phyloP scores from a whole-genome alignment of 2,329 filamentous ascomycete species.

The Chrysoporthe puriensis region DNA sequence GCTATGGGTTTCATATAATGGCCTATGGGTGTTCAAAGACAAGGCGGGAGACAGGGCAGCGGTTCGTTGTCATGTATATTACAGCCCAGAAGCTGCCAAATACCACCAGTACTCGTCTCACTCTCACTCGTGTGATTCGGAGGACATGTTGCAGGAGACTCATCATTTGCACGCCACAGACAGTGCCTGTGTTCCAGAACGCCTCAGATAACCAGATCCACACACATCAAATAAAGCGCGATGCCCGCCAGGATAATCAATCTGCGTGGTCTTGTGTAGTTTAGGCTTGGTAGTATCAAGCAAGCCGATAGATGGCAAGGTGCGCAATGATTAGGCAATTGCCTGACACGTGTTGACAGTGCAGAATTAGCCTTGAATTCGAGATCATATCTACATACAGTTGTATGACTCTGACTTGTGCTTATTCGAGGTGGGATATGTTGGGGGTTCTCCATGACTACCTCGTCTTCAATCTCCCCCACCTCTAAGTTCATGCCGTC shows the following conservation, averaged over 20 bases:
- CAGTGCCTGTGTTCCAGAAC: background rate
- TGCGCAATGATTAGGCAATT: background rate
- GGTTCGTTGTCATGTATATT: background rate
- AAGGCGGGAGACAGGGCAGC: too few species aligned
- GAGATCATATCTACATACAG: too few species aligned
- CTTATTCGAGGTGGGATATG: background rate
- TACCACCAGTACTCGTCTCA: background rate
- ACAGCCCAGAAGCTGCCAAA: background rate
- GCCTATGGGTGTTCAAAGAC: background rate
- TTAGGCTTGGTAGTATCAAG: background rate
- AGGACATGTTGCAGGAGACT: background rate
- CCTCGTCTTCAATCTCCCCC: background rate
- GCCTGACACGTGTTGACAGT: too few species aligned
- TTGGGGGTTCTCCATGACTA: background rate
- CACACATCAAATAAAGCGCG: background rate
- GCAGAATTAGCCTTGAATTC: too few species aligned
- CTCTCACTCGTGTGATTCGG: background rate
- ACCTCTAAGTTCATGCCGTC: background rate
- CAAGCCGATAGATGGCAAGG: background rate
- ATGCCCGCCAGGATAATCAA: background rate
- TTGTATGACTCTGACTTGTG: background rate
- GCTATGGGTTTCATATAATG: conserved; percentile 28
- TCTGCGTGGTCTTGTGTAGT: background rate
- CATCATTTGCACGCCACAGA: background rate
- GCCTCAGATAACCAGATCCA: background rate